These are phyloP conservation scores for Termitomyces sp. DNA, from an alignment of 768 basidiomycete species.

Conservation along the genomic window DNA sequence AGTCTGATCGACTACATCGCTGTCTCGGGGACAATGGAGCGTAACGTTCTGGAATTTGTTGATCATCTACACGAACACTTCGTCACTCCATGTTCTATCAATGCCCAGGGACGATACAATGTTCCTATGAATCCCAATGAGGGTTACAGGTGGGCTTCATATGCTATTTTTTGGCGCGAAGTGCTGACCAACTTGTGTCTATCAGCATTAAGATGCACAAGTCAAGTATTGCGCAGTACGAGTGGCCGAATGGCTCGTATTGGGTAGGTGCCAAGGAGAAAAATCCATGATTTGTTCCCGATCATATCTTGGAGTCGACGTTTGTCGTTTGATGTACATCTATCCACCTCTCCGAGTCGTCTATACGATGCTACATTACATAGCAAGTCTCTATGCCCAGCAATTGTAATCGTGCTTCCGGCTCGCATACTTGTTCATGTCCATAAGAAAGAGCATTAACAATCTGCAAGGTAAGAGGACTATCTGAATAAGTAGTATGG, in stretches of 20 bases:
- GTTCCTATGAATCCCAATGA: constrained; percentile 74
- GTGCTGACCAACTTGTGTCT: constrained; percentile 5
- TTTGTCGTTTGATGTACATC: not conserved
- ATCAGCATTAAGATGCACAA: constrained; percentile 85
- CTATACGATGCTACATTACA: not conserved
- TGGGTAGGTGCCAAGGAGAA: constrained; percentile 48
- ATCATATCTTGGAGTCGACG: not conserved
- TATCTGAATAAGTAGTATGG: too few relatives aligned
- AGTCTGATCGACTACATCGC: constrained; percentile 93
- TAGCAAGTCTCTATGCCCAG: not conserved
- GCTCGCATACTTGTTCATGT: too few relatives aligned
- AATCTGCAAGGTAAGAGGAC: not conserved
- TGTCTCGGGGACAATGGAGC: constrained; percentile 88
- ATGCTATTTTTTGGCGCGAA: not conserved
- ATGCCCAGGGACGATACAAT: constrained; percentile 81
- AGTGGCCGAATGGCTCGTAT: constrained; percentile 85
- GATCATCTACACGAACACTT: constrained; percentile 96
- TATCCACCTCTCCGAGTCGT: not conserved
- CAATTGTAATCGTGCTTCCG: not conserved
- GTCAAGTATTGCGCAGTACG: constrained; percentile 76
- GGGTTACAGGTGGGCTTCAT: constrained; percentile 66
- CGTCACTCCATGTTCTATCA: constrained; percentile 85
- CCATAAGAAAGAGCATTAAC: not conserved
- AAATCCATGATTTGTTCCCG: not conserved
- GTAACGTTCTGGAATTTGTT: constrained; percentile 89